A percentile compares a stretch with the other conserved stretches of the same genome.
Conservation (phyloP, 116 monocot genomes). For the Dioscorea cayenensis region DNA sequence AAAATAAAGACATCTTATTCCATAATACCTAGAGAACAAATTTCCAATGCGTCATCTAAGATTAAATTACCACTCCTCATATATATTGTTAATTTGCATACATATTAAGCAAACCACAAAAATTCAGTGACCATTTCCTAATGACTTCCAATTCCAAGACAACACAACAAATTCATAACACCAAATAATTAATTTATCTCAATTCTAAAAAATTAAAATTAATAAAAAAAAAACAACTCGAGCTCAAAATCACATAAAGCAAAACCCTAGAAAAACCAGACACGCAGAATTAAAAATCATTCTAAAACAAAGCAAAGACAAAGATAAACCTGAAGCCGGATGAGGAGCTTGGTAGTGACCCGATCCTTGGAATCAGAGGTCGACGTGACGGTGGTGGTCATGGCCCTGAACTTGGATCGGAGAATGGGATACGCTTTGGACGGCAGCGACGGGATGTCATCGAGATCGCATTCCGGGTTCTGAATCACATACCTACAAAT, state of each 20-base stretch:
- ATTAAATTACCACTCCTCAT: too few species aligned
- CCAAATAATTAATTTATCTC: not conserved
- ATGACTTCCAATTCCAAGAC: too few species aligned
- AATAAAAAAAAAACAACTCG: not conserved
- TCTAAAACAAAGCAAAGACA: not conserved
- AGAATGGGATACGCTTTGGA: conserved; percentile 70
- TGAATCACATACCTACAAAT: conserved; percentile 57
- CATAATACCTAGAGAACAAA: too few species aligned
- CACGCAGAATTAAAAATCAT: not conserved
- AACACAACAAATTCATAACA: too few species aligned
- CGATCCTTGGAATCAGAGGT: conserved; percentile 61
- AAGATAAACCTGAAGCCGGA: conserved; percentile 60
- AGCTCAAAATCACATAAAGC: not conserved
- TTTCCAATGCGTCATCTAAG: too few species aligned
- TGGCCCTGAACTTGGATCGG: conserved; percentile 59
- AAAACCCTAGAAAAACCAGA: not conserved
- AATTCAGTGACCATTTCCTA: too few species aligned
- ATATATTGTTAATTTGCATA: too few species aligned
- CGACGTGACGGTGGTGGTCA: conserved; percentile 65
- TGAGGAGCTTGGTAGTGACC: conserved; percentile 89
- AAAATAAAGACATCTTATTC: too few species aligned
- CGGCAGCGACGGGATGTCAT: conserved; percentile 76
- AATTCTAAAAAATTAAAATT: not conserved
- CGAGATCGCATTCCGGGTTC: conserved; percentile 72
- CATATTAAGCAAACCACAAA: too few species aligned